Evolutionary conservation across 2,329 filamentous ascomycete genomes (phyloP), one percentile per base, ranked within the genome.

Genomic region (Helminthosporium solani): DNA sequence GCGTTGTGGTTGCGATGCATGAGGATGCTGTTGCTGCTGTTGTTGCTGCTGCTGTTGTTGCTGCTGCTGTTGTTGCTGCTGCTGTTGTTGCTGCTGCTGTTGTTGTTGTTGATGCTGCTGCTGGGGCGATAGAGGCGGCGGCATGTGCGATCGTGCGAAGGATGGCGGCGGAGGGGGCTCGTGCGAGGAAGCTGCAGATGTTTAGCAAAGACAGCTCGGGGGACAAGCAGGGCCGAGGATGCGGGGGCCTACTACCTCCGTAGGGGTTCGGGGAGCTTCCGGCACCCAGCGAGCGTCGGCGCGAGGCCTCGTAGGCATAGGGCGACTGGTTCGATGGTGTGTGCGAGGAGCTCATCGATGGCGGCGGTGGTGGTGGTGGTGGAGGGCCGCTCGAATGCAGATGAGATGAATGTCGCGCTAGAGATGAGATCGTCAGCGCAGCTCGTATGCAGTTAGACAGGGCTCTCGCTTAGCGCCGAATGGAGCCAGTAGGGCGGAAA

Each of bases 51-150:
- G 59, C 64, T 49, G n/a, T n/a, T n/a, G n/a, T n/a, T 71, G 65
- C 20, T 67, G 60, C 41, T 61, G 61, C 40, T 73, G 70, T 5
- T 69, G 69, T 53, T 72, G 67, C 41, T 70, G 68, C 37, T 74
- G 71, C 11, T n/a, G n/a, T n/a, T n/a, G n/a, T n/a, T n/a, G n/a
- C n/a, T n/a, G n/a, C n/a, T n/a, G n/a, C n/a, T n/a, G n/a, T n/a
- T n/a, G n/a, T n/a, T n/a, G n/a, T 69, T n/a, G n/a, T n/a, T n/a
- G n/a, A n/a, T n/a, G 69, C 54, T 72, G 68, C 42, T 70, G 68
- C 37, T 74, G 71, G 8, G 75, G 70, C 33, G 76, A 73, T n/a
- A 75, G 73, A 15, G 75, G 76, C 3, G 75, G 75, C 21, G 73
- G 74, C 75, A 78, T 78, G 40, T 73, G 72, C 39, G 73, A 68